These are phyloP conservation scores for Begonia loranthoides DNA, from an alignment of 306 rosid genomes.

Conservation along the genomic window DNA sequence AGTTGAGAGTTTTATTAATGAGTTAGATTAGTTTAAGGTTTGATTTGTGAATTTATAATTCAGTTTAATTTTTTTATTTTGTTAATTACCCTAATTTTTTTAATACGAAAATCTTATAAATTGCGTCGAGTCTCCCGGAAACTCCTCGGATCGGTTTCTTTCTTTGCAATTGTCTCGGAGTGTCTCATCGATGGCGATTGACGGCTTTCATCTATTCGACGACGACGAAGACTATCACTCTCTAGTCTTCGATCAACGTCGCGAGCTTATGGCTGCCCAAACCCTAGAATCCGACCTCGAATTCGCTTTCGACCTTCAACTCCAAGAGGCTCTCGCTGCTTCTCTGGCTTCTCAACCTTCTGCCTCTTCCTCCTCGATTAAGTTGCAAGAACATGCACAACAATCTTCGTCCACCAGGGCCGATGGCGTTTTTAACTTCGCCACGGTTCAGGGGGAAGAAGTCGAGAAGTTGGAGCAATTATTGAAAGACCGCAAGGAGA, in stretches of 20 bases:
- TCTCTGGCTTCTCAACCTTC: conserved; percentile 30
- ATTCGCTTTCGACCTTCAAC: conserved; percentile 38
- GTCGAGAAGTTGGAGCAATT: conserved; percentile 12
- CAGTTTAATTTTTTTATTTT: too few relatives aligned
- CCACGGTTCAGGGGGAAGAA: conserved; percentile 14
- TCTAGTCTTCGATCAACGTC: conserved; percentile 15
- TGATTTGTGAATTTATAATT: too few relatives aligned
- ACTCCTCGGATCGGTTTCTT: too few relatives aligned
- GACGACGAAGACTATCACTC: too few relatives aligned
- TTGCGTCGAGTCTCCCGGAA: too few relatives aligned
- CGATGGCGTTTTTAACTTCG: neutral
- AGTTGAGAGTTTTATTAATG: too few relatives aligned
- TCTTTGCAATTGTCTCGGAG: too few relatives aligned
- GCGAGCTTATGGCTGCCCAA: conserved; percentile 23
- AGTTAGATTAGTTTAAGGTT: too few relatives aligned
- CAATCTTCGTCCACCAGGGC: neutral
- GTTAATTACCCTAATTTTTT: too few relatives aligned
- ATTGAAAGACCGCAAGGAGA: conserved; percentile 17
- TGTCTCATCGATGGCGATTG: too few relatives aligned
- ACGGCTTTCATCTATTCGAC: too few relatives aligned
- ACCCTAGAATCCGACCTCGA: conserved; percentile 38
- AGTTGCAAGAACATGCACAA: neutral
- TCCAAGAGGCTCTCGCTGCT: conserved; percentile 50
- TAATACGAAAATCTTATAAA: too few relatives aligned
- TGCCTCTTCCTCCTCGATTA: conserved; percentile 16